These are phyloP conservation scores for Daldinia childiae DNA, from an alignment of 495 filamentous ascomycete genomes.

Conservation along the genomic window DNA sequence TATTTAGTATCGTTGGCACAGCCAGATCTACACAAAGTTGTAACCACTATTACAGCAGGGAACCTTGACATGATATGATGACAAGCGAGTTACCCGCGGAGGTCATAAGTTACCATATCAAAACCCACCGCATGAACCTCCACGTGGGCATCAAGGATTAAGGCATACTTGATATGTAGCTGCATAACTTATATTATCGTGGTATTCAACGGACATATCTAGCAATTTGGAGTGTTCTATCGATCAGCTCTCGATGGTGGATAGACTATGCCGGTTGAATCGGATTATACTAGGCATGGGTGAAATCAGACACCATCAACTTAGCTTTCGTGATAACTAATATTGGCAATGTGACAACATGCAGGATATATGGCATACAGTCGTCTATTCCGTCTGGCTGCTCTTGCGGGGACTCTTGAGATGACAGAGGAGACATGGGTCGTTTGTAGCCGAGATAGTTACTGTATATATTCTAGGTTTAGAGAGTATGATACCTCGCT, in stretches of 20 bases:
- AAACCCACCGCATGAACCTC: background rate
- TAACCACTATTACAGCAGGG: background rate
- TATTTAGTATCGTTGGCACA: background rate
- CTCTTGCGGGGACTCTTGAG: background rate
- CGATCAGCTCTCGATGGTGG: background rate
- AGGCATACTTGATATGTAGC: slow-evolving; percentile 5
- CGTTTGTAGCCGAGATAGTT: background rate
- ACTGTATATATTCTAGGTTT: background rate
- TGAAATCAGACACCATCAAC: background rate
- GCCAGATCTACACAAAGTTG: background rate
- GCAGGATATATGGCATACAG: background rate
- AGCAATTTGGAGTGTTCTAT: background rate
- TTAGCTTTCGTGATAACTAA: background rate
- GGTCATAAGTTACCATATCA: background rate
- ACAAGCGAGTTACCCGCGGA: background rate
- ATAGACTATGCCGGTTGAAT: slow-evolving; percentile 22
- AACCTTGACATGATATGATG: background rate
- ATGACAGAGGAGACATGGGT: background rate
- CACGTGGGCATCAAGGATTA: slow-evolving; percentile 21
- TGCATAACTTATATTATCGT: background rate
- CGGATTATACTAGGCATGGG: background rate
- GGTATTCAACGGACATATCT: background rate
- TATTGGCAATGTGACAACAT: background rate
- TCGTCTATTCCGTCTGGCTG: background rate
- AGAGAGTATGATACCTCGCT: background rate